phyloP scores from a whole-genome alignment of 75 land plant genomes.

The Sequoiadendron giganteum region DNA sequence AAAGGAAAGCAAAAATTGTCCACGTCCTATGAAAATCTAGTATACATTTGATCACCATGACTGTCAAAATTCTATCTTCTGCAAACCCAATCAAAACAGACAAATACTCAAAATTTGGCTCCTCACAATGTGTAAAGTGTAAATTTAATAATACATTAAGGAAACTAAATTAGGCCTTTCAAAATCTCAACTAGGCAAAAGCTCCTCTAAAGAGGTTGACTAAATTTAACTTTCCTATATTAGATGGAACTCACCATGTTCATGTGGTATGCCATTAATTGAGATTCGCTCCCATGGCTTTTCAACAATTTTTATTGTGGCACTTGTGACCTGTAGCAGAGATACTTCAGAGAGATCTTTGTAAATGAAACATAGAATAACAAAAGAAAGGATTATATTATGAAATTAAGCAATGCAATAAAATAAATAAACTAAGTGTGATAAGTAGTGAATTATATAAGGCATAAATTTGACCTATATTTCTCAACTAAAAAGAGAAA shows the following conservation, averaged over 20 bases:
- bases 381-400: neutral
- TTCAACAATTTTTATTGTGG: constrained; percentile 61
- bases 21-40: neutral
- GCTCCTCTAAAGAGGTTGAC: neutral
- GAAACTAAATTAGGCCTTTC: neutral
- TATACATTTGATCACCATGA: neutral
- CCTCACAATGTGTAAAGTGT: neutral
- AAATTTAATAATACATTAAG: neutral
- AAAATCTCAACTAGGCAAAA: neutral
- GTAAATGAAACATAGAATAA: neutral
- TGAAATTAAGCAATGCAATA: neutral
- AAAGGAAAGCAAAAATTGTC: neutral
- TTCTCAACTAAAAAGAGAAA: neutral
- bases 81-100: neutral
- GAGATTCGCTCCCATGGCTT: constrained; percentile 88
- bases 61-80: neutral
- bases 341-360: neutral
- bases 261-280: constrained; percentile 70
- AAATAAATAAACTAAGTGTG: neutral
- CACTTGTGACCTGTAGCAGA: constrained; percentile 57
- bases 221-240: neutral
- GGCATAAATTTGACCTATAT: neutral
- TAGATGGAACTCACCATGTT: constrained; percentile 68
- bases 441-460: neutral
- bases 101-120: neutral